Percentiles rank a stretch among this genome's conserved stretches.
Evolutionary conservation across 2,329 filamentous ascomycete species (phyloP).

Genomic region (Colletotrichum horii): DNA sequence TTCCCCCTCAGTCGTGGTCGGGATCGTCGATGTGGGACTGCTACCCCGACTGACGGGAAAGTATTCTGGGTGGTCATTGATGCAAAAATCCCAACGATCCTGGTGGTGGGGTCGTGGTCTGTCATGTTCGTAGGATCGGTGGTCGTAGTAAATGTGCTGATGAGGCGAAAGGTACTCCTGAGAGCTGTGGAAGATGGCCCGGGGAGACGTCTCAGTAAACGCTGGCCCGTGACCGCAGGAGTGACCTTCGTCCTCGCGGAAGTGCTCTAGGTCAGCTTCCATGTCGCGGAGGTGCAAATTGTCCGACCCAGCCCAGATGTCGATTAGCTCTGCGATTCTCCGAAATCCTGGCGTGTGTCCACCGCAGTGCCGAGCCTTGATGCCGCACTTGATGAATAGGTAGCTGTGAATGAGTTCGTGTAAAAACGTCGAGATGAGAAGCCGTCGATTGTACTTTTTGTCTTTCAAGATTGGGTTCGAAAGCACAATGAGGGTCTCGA

Average conservation of each 20-base stretch:
- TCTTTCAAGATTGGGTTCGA: conserved; percentile 64
- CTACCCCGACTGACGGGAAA: conserved; percentile 8
- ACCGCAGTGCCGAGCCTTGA: conserved; percentile 57
- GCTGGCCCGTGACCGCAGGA: conserved; percentile 11
- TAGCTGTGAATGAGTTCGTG: conserved; percentile 74
- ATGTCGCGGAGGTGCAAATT: conserved; percentile 62
- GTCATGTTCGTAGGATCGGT: background rate
- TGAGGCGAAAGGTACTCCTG: conserved; percentile 12
- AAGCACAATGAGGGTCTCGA: conserved; percentile 67
- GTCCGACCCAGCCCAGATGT: conserved; percentile 63
- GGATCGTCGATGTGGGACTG: conserved; percentile 11
- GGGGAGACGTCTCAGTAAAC: background rate
- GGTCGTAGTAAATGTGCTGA: conserved; percentile 6
- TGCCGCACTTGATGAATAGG: conserved; percentile 66
- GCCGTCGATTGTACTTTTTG: conserved; percentile 60
- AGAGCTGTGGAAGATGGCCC: conserved; percentile 2
- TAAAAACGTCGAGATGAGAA: conserved; percentile 69
- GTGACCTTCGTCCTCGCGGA: conserved; percentile 39
- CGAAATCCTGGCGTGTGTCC: conserved; percentile 67
- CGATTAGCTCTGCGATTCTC: conserved; percentile 63
- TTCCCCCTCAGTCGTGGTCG: conserved; percentile 1
- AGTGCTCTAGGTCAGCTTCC: conserved; percentile 65
- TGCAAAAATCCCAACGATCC: conserved; percentile 19
- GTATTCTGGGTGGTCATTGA: conserved; percentile 17
- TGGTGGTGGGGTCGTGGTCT: background rate